Conservation (phyloP, 176 grass and related monocot species). For the Stipa capillata region DNA sequence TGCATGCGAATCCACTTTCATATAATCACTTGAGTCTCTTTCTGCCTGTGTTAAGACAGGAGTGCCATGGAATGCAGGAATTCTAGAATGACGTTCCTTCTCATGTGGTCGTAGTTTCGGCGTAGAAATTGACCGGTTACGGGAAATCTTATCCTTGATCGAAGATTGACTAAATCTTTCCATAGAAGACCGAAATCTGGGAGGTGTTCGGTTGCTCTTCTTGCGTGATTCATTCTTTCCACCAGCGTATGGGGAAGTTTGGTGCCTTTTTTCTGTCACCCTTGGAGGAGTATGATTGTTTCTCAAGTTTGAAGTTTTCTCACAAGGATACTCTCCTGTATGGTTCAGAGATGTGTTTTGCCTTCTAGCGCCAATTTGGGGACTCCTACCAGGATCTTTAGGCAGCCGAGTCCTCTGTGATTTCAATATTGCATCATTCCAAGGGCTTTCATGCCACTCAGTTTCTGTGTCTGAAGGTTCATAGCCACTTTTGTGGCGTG, state of each 20-base stretch:
- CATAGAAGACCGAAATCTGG: conserved; percentile 37
- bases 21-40: conserved; percentile 16
- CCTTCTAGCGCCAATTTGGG: conserved; percentile 32
- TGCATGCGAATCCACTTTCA: conserved; percentile 30
- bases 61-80: conserved; percentile 35
- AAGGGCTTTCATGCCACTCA: conserved; percentile 79
- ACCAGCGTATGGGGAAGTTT: conserved; percentile 24
- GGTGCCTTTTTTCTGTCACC: conserved; percentile 21
- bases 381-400: conserved; percentile 30
- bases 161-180: too few species aligned
- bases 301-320: conserved; percentile 32
- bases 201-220: conserved; percentile 42
- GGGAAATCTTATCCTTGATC: conserved; percentile 30
- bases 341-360: conserved; percentile 32
- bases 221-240: conserved; percentile 25
- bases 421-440: conserved; percentile 39
- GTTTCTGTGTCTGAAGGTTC: conserved; percentile 77
- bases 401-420: conserved; percentile 33
- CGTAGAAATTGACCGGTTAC: conserved; percentile 43
- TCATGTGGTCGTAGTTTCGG: conserved; percentile 30
- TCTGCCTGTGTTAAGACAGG: conserved; percentile 8
- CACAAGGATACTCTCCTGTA: conserved; percentile 10
- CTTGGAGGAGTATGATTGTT: conserved; percentile 36
- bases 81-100: conserved; percentile 36
- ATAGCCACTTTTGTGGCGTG: conserved; percentile 47